Percentiles rank a stretch among this genome's conserved stretches.
phyloP scores from a whole-genome alignment of 148 eudicot genomes.

The Nyssa sinensis region DNA sequence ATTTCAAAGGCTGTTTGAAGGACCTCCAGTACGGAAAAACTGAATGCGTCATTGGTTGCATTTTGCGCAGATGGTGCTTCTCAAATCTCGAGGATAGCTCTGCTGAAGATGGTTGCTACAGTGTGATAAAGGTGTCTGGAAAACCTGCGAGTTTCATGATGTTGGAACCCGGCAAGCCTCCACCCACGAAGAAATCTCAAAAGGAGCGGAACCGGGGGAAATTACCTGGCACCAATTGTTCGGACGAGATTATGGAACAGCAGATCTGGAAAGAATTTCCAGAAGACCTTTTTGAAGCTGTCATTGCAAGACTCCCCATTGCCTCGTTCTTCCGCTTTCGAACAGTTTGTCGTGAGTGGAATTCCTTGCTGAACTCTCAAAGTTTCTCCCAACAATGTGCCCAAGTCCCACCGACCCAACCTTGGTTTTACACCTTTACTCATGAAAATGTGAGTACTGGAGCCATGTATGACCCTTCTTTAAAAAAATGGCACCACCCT shows the following conservation, averaged over 20 bases:
- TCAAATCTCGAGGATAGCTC: slow-evolving; percentile 50
- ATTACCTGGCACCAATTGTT: slow-evolving; percentile 22
- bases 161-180: slow-evolving; percentile 58
- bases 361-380: slow-evolving; percentile 53
- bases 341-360: slow-evolving; percentile 80
- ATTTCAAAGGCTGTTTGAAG: background rate
- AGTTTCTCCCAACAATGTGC: slow-evolving; percentile 73
- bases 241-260: slow-evolving; percentile 49
- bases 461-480: slow-evolving; percentile 71
- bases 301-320: slow-evolving; percentile 83
- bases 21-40: background rate
- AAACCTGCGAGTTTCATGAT: slow-evolving; percentile 51
- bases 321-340: slow-evolving; percentile 81
- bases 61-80: slow-evolving; percentile 57
- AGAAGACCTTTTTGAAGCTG: slow-evolving; percentile 83
- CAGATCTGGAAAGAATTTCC: slow-evolving; percentile 92
- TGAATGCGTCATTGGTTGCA: background rate
- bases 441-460: slow-evolving; percentile 66
- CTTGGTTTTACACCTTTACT: slow-evolving; percentile 85
- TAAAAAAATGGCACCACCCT: slow-evolving; percentile 81
- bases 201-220: slow-evolving; percentile 49
- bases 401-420: slow-evolving; percentile 50
- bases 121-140: slow-evolving; percentile 43
- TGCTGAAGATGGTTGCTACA: slow-evolving; percentile 44
- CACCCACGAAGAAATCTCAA: slow-evolving; percentile 63